These are phyloP conservation scores for Kernera saxatilis DNA, from an alignment of 345 rosid species.

Conservation along the genomic window DNA sequence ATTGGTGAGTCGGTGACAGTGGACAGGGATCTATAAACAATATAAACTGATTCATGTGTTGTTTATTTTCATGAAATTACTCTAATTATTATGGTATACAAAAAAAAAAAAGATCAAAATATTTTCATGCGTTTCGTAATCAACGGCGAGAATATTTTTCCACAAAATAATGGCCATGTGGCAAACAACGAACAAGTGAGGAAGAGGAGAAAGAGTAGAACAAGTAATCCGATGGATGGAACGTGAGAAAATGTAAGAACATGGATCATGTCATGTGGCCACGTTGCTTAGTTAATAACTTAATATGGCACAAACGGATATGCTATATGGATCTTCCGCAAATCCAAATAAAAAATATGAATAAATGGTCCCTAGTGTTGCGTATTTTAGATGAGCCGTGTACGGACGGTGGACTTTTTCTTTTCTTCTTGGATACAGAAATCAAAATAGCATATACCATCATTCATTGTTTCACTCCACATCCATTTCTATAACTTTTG, in stretches of 20 bases:
- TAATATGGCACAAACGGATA: constrained; percentile 14
- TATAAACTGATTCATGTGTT: background rate
- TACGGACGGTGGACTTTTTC: background rate
- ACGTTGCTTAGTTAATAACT: background rate
- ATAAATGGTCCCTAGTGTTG: background rate
- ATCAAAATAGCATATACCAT: constrained; percentile 14
- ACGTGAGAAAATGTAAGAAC: constrained; percentile 13
- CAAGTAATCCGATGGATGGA: background rate
- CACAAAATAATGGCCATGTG: background rate
- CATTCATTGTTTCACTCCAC: background rate
- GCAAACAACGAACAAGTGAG: background rate
- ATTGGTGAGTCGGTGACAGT: too few relatives aligned
- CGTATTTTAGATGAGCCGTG: constrained; percentile 8
- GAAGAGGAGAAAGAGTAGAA: constrained; percentile 11
- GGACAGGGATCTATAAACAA: too few relatives aligned
- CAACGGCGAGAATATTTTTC: background rate
- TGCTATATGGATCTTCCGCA: constrained; percentile 15
- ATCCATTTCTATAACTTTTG: background rate
- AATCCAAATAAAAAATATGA: background rate
- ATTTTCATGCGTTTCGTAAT: background rate
- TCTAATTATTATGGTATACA: background rate
- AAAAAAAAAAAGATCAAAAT: background rate
- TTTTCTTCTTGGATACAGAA: background rate
- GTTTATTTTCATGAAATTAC: background rate
- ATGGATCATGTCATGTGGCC: constrained; percentile 5